A percentile compares a stretch with the other conserved stretches of the same genome.
Conservation (phyloP, 495 filamentous ascomycete species). For the Choiromyces venosus region DNA sequence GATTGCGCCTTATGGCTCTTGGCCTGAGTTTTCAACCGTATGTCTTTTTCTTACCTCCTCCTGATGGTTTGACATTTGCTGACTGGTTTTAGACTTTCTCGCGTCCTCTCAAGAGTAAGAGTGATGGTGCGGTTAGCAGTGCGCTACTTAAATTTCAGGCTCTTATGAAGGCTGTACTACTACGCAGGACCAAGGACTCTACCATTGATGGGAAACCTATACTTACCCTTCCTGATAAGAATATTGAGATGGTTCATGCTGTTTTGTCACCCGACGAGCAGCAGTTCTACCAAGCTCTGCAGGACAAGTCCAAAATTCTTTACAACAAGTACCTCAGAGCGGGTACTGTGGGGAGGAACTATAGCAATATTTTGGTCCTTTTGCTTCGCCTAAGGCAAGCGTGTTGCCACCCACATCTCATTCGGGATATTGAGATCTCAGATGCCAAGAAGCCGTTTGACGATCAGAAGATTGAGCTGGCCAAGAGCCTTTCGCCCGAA, state of each 20-base stretch:
- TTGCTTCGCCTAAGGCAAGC: constrained; percentile 86
- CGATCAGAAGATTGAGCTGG: constrained; percentile 60
- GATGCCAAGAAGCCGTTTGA: constrained; percentile 47
- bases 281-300: constrained; percentile 66
- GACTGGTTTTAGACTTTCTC: constrained; percentile 45
- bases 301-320: constrained; percentile 58
- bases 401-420: constrained; percentile 89
- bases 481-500: constrained; percentile 54
- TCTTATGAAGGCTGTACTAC: constrained; percentile 74
- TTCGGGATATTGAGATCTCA: constrained; percentile 65
- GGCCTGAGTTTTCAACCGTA: constrained; percentile 57
- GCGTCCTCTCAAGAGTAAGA: constrained; percentile 50
- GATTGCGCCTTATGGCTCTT: constrained; percentile 71
- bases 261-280: constrained; percentile 70
- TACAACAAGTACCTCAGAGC: constrained; percentile 74
- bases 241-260: constrained; percentile 59
- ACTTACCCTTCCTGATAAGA: constrained; percentile 64
- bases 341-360: constrained; percentile 69
- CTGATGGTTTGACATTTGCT: constrained; percentile 6
- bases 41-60: constrained; percentile 29
- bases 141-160: constrained; percentile 70
- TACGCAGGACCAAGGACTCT: constrained; percentile 79
- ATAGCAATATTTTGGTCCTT: constrained; percentile 76
- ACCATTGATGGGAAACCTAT: constrained; percentile 82
- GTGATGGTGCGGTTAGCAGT: constrained; percentile 37